Base-by-base conservation (phyloP, 2,329 filamentous ascomycete species). In the Endocalyx cinctus region DNA sequence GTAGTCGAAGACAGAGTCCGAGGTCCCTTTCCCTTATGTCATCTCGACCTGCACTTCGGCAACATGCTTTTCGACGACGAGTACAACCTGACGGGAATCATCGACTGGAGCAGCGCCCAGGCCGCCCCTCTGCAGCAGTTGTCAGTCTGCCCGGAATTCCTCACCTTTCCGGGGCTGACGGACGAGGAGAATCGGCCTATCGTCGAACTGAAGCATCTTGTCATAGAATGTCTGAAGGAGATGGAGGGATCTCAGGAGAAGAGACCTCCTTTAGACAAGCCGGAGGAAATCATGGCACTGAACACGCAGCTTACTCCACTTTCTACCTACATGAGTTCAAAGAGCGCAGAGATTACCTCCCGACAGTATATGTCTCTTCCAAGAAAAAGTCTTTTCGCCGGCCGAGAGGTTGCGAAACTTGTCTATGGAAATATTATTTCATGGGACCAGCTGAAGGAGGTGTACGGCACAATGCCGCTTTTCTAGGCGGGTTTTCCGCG, bases 51-150 rank as follows among this genome's bases (percentile, higher is more conserved):
- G 4, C 60, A 61, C 45, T 56, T 46, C 38, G 58, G 59, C 25
- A 65, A 67, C 27, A 46, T 67, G 39, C 55, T 64, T 5, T 64
- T 66, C 18, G 62, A 66, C 38, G 39, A 57, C 13, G 59, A 66
- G 28, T 63, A 61, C 42, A 63, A 62, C 39, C 34, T 63, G 22
- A 57, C 46, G 2, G 58, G 52, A 14, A 39, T 64, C 19, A 47
- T 63, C 27, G 58, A 60, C 40, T 64, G 58, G 59, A 57, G 52
- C 30, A 39, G 41, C 32, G 55, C 58, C 6, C 55, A 58, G 41
- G 45, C 50, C 10, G 55, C 48, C 6, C 57, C 58, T 34, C 37
- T 62, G 2, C 58, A 63, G 46, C 55, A 54, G 31, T 38, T 62
- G 22, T 52, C 57, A 4, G 48, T 61, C 30, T 58, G 43, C 36